Conservation (phyloP, 192 early-diverging fungal species). For the Phlyctochytrium planicorne region DNA sequence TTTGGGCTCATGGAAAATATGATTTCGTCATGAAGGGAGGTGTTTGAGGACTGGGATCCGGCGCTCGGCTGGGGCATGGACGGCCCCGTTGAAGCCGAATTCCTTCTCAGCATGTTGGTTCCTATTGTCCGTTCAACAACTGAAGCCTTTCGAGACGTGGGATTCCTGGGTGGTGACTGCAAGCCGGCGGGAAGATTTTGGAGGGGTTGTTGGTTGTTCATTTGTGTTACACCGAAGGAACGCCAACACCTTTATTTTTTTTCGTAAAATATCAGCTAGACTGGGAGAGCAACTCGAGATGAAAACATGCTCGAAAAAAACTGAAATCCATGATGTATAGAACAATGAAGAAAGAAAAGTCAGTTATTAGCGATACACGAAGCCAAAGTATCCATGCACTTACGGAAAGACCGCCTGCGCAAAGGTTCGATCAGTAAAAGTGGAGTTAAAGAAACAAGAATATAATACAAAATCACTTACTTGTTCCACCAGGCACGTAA, state of each 20-base stretch:
- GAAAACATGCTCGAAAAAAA: background rate
- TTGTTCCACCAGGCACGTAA: slow-evolving; percentile 68
- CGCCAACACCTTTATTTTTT: background rate
- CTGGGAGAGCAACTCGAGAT: background rate
- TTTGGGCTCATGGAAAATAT: slow-evolving; percentile 41
- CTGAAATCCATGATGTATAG: background rate
- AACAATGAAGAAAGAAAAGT: too few species aligned
- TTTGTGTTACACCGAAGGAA: background rate
- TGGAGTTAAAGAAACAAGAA: background rate
- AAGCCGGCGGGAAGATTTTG: too few species aligned
- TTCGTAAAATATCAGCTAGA: background rate
- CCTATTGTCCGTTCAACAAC: background rate
- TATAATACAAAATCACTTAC: background rate
- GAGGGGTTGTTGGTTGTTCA: too few species aligned
- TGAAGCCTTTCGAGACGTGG: background rate
- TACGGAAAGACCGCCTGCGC: too few species aligned
- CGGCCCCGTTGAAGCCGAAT: background rate
- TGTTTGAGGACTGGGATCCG: background rate
- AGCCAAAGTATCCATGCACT: too few species aligned
- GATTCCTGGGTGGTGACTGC: background rate
- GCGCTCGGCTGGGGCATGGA: background rate
- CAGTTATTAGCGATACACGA: too few species aligned
- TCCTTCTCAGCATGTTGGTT: background rate
- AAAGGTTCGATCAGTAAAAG: background rate
- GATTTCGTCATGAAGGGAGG: slow-evolving; percentile 7